These are phyloP conservation scores for Capsicum baccatum DNA, from an alignment of 257 asterid genomes.

Conservation along the genomic window DNA sequence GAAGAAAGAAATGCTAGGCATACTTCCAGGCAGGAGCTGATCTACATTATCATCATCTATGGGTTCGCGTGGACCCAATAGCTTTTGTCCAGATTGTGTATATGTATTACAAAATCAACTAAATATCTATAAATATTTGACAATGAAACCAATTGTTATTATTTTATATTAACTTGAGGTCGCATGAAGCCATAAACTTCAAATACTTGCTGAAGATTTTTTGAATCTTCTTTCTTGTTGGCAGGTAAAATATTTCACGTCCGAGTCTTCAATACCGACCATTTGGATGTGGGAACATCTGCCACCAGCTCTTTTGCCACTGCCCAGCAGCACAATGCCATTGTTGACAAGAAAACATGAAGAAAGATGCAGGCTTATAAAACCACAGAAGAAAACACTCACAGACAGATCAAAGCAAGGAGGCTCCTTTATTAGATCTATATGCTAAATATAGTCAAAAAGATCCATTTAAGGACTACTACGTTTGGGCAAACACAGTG, in stretches of 20 bases:
- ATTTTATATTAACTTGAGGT: background rate
- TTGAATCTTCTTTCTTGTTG: background rate
- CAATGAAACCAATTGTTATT: background rate
- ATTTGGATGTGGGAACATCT: constrained; percentile 22
- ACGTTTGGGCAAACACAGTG: background rate
- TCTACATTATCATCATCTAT: background rate
- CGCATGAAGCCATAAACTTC: background rate
- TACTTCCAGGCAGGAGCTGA: background rate
- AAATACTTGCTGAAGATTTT: background rate
- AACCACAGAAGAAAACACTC: background rate
- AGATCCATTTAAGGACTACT: background rate
- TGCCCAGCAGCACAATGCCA: constrained; percentile 22
- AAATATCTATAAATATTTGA: background rate
- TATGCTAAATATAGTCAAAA: background rate
- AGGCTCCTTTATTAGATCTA: background rate
- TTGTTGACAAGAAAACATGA: background rate
- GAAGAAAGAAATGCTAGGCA: constrained; percentile 7
- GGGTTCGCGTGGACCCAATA: background rate
- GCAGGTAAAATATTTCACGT: background rate
- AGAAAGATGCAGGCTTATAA: constrained; percentile 6
- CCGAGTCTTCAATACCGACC: constrained; percentile 26
- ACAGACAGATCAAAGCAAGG: background rate
- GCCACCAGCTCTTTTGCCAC: constrained; percentile 27
- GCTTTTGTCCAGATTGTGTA: background rate
- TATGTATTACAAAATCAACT: background rate